A percentile compares a stretch with the other conserved stretches of the same genome.
Conservation (phyloP, 305 asterid genomes). For the Fraxinus greggii region DNA sequence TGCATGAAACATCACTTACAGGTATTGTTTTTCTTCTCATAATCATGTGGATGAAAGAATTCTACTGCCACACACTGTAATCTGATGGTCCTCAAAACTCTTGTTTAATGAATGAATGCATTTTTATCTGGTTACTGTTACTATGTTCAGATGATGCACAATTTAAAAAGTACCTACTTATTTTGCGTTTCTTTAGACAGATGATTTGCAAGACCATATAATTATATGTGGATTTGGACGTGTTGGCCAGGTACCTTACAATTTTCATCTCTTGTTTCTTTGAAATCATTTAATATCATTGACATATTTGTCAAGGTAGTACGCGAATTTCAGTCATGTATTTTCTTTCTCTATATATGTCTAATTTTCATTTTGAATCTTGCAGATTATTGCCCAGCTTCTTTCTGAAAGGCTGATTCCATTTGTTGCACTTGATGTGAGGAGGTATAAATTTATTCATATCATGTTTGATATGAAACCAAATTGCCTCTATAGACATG, state of each 20-base stretch:
- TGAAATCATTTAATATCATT: slow-evolving; percentile 14
- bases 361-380: slow-evolving; percentile 25
- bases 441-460: slow-evolving; percentile 58
- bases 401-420: slow-evolving; percentile 97
- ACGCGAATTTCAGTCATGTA: slow-evolving; percentile 7
- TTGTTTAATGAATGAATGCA: slow-evolving; percentile 1
- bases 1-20: background rate
- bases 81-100: slow-evolving; percentile 12
- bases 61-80: background rate
- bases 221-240: slow-evolving; percentile 99
- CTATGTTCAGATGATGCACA: background rate
- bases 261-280: slow-evolving; percentile 21
- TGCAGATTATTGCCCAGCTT: slow-evolving; percentile 98
- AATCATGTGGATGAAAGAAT: slow-evolving; percentile 2
- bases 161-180: background rate
- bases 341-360: slow-evolving; percentile 1
- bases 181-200: slow-evolving; percentile 64
- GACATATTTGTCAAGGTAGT: slow-evolving; percentile 17
- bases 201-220: slow-evolving; percentile 97
- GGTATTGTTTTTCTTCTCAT: background rate
- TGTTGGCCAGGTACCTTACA: slow-evolving; percentile 85
- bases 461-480: background rate
- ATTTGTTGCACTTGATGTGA: slow-evolving; percentile 97
- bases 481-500: background rate
- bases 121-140: background rate